These are phyloP conservation scores for Pleoardoris graminearum DNA, from an alignment of 2,329 filamentous ascomycete genomes.

Conservation along the genomic window DNA sequence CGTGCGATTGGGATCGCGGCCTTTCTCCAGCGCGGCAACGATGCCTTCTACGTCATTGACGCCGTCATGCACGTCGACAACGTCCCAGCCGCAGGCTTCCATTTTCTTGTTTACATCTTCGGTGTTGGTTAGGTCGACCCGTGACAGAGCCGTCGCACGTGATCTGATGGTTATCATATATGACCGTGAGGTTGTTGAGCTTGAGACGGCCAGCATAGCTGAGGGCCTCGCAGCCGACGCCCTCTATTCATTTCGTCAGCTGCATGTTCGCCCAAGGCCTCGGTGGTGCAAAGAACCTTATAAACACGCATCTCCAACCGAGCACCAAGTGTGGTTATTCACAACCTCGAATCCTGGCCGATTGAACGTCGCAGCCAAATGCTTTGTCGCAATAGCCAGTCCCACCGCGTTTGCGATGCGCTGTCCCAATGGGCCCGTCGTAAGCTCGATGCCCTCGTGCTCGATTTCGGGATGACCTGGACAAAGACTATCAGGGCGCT, in stretches of 20 bases:
- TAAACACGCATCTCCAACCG: slow-evolving; percentile 60
- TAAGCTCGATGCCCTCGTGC: slow-evolving; percentile 59
- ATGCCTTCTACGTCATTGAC: slow-evolving; percentile 56
- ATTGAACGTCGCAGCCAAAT: slow-evolving; percentile 59
- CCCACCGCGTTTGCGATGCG: slow-evolving; percentile 63
- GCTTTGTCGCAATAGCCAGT: slow-evolving; percentile 60
- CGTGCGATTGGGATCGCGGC: slow-evolving; percentile 48
- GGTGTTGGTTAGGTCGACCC: slow-evolving; percentile 57
- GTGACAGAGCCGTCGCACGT: slow-evolving; percentile 64
- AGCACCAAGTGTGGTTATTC: slow-evolving; percentile 59
- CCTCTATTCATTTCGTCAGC: slow-evolving; percentile 46
- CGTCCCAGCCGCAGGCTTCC: slow-evolving; percentile 60
- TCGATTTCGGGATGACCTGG: slow-evolving; percentile 62
- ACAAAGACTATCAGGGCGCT: slow-evolving; percentile 51
- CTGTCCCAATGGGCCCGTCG: slow-evolving; percentile 61
- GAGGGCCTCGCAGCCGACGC: slow-evolving; percentile 61
- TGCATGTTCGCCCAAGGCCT: slow-evolving; percentile 44
- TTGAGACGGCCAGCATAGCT: slow-evolving; percentile 60
- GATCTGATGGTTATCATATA: slow-evolving; percentile 65
- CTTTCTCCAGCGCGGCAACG: slow-evolving; percentile 51
- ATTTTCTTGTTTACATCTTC: slow-evolving; percentile 63
- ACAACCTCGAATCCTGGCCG: slow-evolving; percentile 53
- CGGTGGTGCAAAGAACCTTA: slow-evolving; percentile 31
- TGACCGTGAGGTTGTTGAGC: slow-evolving; percentile 60
- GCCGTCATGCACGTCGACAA: slow-evolving; percentile 58